Percentiles rank a stretch among this genome's conserved stretches.
These are phyloP conservation scores for Rosa lucieae DNA, from an alignment of 306 rosid species.

Conservation along the genomic window DNA sequence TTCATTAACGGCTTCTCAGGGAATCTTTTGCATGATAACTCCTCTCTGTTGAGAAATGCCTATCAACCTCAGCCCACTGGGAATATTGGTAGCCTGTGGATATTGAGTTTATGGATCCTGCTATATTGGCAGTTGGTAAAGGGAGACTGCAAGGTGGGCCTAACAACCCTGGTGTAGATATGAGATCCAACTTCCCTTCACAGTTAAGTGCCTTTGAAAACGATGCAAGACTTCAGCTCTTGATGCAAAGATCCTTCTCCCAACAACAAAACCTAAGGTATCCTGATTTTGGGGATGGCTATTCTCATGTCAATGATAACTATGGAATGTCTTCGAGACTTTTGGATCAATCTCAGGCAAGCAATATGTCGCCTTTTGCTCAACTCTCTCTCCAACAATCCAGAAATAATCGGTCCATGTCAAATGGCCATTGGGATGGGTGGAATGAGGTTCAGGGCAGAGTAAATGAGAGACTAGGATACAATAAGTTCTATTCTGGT, in stretches of 20 bases:
- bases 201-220: slow-evolving; percentile 65
- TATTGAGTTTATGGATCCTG: slow-evolving; percentile 91
- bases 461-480: slow-evolving; percentile 73
- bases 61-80: slow-evolving; percentile 58
- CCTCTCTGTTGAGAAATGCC: slow-evolving; percentile 59
- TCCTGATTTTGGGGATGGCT: slow-evolving; percentile 57
- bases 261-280: slow-evolving; percentile 67
- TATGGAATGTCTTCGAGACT: slow-evolving; percentile 77
- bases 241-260: slow-evolving; percentile 79
- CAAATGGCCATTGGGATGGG: slow-evolving; percentile 84
- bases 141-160: slow-evolving; percentile 70
- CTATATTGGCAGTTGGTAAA: slow-evolving; percentile 87
- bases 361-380: slow-evolving; percentile 63
- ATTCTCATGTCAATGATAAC: slow-evolving; percentile 63
- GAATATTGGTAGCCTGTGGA: slow-evolving; percentile 53
- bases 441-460: slow-evolving; percentile 78
- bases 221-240: slow-evolving; percentile 70
- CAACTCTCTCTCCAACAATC: slow-evolving; percentile 76
- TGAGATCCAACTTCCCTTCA: slow-evolving; percentile 57
- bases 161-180: slow-evolving; percentile 53
- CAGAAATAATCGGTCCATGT: slow-evolving; percentile 55
- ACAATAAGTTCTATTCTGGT: slow-evolving; percentile 66
- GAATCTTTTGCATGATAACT: slow-evolving; percentile 51
- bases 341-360: slow-evolving; percentile 62
- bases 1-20: slow-evolving; percentile 41